Base-by-base conservation (phyloP, 805 yeast species). In the Wickerhamiella hasegawae region DNA sequence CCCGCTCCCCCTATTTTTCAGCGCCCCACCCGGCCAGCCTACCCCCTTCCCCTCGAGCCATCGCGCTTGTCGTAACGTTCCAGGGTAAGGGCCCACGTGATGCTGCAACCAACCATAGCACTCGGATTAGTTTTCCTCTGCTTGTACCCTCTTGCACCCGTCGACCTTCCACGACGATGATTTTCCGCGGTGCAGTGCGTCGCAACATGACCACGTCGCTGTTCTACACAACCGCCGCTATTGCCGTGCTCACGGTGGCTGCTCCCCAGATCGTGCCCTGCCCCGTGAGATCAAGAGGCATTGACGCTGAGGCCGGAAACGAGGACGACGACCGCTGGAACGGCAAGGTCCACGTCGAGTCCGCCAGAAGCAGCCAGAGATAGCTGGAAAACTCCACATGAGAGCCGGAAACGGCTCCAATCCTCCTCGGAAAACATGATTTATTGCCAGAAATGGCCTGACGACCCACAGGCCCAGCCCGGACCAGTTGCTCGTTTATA, bases 181-280 rank as follows among this genome's bases (percentile, higher is more conserved):
- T 42, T 35, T 37, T 46, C 22, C 36, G 40, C 16, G 51, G 47
- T 2, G 43, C 51, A 10, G 37, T 40, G n/a, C 26, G 49, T 11
- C 35, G 47, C 18, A 60, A 59, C 42, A 58, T 77, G 34, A 75
- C 83, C 17, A 66, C 68, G 32, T 74, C 81, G 11, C 59, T 78
- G 40, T 78, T 78, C 55, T 69, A 76, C 18, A 71, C 83, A 15
- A 77, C 90, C 0, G 77, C 77, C 42, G 65, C 76, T n/a, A 71
- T 79, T 20, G 77, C 85, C 25, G 68, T 78, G 39, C 69, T 77
- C 14, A 73, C 76, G 12, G 76, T 72, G 37, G 69, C 74, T 1
- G 59, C 60, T 4, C 60, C 63, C 4, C 51, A 55, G 29, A 25
- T 56, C 10, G 44, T 60, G 26, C 57, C 56, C 11, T 60, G 59